Conservation (phyloP, 129 eudicot species). For the Silybum marianum region DNA sequence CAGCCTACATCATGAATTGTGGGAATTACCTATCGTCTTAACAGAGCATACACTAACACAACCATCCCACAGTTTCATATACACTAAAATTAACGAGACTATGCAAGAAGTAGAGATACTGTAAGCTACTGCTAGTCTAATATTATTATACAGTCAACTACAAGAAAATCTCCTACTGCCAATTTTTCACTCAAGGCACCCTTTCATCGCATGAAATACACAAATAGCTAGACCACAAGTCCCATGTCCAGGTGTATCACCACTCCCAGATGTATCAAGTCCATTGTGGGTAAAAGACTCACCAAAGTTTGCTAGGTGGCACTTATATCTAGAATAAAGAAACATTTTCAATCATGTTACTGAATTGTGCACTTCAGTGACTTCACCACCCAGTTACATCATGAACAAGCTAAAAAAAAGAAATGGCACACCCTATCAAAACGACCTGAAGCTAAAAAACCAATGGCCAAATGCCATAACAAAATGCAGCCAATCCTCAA, state of each 20-base stretch:
- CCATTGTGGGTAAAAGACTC: background rate
- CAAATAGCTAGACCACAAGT: background rate
- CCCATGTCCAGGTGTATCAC: background rate
- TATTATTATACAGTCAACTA: background rate
- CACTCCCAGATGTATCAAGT: background rate
- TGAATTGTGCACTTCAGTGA: background rate
- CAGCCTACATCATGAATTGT: too few relatives aligned
- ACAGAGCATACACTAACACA: too few relatives aligned
- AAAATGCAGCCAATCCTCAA: background rate
- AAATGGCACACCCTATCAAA: background rate
- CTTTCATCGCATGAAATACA: background rate
- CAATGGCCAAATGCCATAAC: background rate
- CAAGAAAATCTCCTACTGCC: background rate
- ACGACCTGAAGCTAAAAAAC: background rate
- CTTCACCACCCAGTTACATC: conserved; percentile 1
- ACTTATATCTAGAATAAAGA: background rate
- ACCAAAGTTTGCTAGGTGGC: background rate
- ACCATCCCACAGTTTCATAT: too few relatives aligned
- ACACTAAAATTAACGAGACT: background rate
- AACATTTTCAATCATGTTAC: background rate
- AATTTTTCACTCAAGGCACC: background rate
- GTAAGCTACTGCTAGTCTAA: background rate
- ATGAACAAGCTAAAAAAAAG: background rate
- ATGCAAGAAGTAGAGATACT: background rate
- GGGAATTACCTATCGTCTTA: too few relatives aligned